These are phyloP conservation scores for Saitozyma sp. DNA, from an alignment of 768 basidiomycete species.

Conservation along the genomic window DNA sequence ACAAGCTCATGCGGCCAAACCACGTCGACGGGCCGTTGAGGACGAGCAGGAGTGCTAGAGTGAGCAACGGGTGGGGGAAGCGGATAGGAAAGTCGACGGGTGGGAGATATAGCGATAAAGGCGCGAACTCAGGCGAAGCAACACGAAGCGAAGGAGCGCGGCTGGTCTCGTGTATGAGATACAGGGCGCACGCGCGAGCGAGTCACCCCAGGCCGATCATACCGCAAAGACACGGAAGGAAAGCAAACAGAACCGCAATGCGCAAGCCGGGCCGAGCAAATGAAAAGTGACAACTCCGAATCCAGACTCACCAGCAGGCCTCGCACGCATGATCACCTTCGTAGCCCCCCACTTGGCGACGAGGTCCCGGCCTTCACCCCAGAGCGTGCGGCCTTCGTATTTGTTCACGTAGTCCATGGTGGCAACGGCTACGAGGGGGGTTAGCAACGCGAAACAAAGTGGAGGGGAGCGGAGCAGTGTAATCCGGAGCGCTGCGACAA, in stretches of 20 bases:
- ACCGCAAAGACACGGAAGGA: too few species aligned
- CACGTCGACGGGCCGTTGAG: too few species aligned
- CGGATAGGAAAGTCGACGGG: not conserved
- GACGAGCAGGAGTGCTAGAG: not conserved
- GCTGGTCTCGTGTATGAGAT: too few species aligned
- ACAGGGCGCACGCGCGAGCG: too few species aligned
- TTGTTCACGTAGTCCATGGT: conserved; percentile 90
- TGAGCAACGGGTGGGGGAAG: not conserved
- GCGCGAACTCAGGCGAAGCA: too few species aligned
- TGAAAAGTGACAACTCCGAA: too few species aligned
- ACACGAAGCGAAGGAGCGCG: too few species aligned
- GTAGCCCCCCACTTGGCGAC: conserved; percentile 80
- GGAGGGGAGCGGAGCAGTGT: not conserved
- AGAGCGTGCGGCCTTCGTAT: conserved; percentile 93
- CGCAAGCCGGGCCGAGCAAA: too few species aligned
- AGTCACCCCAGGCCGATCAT: too few species aligned
- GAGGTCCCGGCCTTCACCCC: conserved; percentile 69
- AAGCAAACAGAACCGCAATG: too few species aligned
- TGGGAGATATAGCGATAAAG: not conserved
- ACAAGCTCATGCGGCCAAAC: too few species aligned
- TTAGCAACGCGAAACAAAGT: conserved; percentile 16
- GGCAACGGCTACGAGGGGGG: conserved; percentile 68
- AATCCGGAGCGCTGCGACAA: too few species aligned
- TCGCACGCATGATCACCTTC: conserved; percentile 67
- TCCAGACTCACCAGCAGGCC: conserved; percentile 53